Base-by-base conservation (phyloP, 2,329 filamentous ascomycete genomes). In the Beauveria brongniartii region DNA sequence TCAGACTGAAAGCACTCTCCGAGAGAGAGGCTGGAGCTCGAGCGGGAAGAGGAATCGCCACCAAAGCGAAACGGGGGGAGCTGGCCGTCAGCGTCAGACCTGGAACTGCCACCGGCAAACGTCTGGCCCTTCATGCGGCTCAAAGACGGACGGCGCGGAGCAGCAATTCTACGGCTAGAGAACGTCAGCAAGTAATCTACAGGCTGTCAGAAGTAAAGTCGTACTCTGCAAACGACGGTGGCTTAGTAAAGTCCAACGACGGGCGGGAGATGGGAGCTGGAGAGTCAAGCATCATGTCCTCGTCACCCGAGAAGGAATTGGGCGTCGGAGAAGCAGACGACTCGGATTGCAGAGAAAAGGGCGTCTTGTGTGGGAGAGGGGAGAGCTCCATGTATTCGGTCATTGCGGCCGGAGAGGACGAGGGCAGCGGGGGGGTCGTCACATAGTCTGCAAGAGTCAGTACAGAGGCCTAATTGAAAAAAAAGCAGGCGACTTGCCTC, bases 361-460 rank as follows among this genome's bases (percentile, higher is more conserved):
- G 82, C 34, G 82, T 79, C 78, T 96, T 97, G 78, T 96, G 91
- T 63, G 92, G 92, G 46, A 97, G 77, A 44, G 94, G 93, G 50
- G 93, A 97, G 73, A 97, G 87, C 70, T 97, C 92, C 91, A 97
- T 96, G 61, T 85, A 80, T 72, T 96, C 92, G 63, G 84, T 82
- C 59, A 80, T 75, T 41, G 82, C 82, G 60, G 84, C 85, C 7
- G 92, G 92, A 50, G 93, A 96, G 7, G 92, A 97, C 1, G 91
- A 89, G 3, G 76, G 87, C 57, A 96, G 80, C 48, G 91, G 90
- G 62, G 94, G 92, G 43, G 92, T 96, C 41, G 89, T 95, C 68
- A 91, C 84, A 69, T 83, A 84, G 72, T 90, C 91, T 87, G 6
- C 10, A 20, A 12, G 30, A 50, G 55, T 63, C 37, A 56, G 52